A percentile compares a stretch with the other conserved stretches of the same genome.
Evolutionary conservation across 2,329 filamentous ascomycete species (phyloP).

Genomic region (Neodidymelliopsis sp.): DNA sequence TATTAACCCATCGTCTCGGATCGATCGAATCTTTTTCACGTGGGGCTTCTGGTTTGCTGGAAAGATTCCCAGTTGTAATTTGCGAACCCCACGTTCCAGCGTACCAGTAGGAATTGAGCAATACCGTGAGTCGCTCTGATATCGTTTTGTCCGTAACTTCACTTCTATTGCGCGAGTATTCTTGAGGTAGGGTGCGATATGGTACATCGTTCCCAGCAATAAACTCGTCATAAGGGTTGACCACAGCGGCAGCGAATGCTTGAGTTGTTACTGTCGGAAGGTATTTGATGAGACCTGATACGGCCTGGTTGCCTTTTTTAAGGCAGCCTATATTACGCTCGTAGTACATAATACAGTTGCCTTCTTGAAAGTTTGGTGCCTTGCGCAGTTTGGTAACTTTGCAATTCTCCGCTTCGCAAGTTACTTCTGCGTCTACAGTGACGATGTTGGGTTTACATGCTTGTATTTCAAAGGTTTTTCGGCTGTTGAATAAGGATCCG

Average conservation of each 20-base stretch:
- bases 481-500: neutral
- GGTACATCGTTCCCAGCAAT: neutral
- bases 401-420: neutral
- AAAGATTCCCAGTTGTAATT: neutral
- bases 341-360: too few species aligned
- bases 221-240: conserved; percentile 3
- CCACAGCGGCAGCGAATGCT: neutral
- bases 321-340: too few species aligned
- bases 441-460: neutral
- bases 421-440: neutral
- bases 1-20: neutral
- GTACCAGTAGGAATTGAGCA: conserved; percentile 13
- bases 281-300: neutral
- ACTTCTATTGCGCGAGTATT: neutral
- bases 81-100: neutral
- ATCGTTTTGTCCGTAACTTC: neutral
- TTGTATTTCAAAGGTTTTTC: neutral
- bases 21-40: neutral
- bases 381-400: neutral
- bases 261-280: too few species aligned
- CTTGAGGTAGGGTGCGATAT: neutral
- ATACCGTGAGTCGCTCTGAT: conserved; percentile 1
- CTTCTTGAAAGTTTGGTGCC: too few species aligned
- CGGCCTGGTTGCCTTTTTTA: neutral
- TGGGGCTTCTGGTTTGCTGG: neutral